Base-by-base conservation (phyloP, 768 basidiomycete species). In the Leccinellum rugosiceps region DNA sequence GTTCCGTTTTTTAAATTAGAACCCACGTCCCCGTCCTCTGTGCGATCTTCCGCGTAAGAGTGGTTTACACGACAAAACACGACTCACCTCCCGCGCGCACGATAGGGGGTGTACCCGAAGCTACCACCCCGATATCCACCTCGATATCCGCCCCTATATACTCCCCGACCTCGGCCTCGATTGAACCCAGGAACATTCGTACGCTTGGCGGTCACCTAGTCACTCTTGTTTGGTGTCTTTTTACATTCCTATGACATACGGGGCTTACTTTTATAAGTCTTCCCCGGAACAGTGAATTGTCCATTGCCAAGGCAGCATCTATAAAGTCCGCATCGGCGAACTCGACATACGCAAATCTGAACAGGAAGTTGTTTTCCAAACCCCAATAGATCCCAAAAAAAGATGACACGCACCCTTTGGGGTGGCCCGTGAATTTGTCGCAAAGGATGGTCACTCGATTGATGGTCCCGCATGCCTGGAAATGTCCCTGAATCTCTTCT, bases 351-450 rank as follows among this genome's bases (percentile, higher is more conserved):
- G 96, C 96, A 77, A 90, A 99, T 51, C 95, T 98, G 65, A 26
- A 56, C 55, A 30, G 58, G 56, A 52, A 46, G 49, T 60, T n/a
- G 58, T 55, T 56, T 32, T 35, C 55, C 53, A 48, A 23, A 56
- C 41, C 50, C 58, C 50, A 32, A 41, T 15, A 58, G 53, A n/a
- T 26, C 26, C 30, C 5, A 48, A 26, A 70, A 56, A 56, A 25
- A 50, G 51, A 50, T 19, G n/a, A 43, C 59, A 59, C 68, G 31
- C 62, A 94, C 94, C 97, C 97, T 84, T 98, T 98, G 48, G 97
- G 96, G 76, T 98, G 95, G 49, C 97, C 97, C 23, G 96, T 98
- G 75, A 96, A 98, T 77, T 98, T 98, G 83, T 99, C 97, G 74
- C 96, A 98, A 28, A 99, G 86, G 68, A 99, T 99, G 1, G 97